Percentiles rank a stretch among this genome's conserved stretches.
Evolutionary conservation across 2,329 filamentous ascomycete species (phyloP).

Genomic region (Lachnellula arida): DNA sequence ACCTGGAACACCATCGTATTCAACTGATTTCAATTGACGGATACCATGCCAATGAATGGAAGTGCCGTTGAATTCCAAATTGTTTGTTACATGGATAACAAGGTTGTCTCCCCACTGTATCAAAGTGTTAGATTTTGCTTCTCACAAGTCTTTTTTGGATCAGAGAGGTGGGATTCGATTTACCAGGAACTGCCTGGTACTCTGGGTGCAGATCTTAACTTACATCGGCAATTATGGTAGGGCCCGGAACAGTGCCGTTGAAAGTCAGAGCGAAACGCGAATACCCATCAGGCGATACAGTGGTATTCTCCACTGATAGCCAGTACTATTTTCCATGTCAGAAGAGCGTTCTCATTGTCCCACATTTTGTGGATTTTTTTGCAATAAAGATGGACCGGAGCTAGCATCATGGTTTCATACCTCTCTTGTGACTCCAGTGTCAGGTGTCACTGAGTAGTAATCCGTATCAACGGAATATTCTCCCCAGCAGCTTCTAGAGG

Average conservation of each 20-base stretch:
- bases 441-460: constrained; percentile 27
- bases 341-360: background rate
- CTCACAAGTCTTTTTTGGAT: too few relatives aligned
- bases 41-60: constrained; percentile 50
- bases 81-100: constrained; percentile 34
- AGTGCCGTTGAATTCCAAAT: constrained; percentile 40
- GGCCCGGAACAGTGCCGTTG: constrained; percentile 35
- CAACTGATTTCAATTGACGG: constrained; percentile 37
- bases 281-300: constrained; percentile 37
- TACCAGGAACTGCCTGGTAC: too few relatives aligned
- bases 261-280: constrained; percentile 49
- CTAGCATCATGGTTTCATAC: constrained; percentile 9
- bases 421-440: constrained; percentile 33
- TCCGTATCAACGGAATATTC: constrained; percentile 31
- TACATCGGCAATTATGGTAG: constrained; percentile 36
- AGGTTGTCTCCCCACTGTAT: constrained; percentile 29
- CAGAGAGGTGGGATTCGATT: too few relatives aligned
- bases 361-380: background rate
- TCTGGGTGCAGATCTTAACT: too few relatives aligned
- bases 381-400: background rate
- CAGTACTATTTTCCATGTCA: constrained; percentile 15
- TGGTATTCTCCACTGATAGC: constrained; percentile 23
- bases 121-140: too few relatives aligned
- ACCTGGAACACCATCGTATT: constrained; percentile 36
- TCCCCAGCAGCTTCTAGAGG: constrained; percentile 30